A percentile compares a stretch with the other conserved stretches of the same genome.
Evolutionary conservation across 768 basidiomycete species (phyloP).

Genomic region (Lactarius akahatsu): DNA sequence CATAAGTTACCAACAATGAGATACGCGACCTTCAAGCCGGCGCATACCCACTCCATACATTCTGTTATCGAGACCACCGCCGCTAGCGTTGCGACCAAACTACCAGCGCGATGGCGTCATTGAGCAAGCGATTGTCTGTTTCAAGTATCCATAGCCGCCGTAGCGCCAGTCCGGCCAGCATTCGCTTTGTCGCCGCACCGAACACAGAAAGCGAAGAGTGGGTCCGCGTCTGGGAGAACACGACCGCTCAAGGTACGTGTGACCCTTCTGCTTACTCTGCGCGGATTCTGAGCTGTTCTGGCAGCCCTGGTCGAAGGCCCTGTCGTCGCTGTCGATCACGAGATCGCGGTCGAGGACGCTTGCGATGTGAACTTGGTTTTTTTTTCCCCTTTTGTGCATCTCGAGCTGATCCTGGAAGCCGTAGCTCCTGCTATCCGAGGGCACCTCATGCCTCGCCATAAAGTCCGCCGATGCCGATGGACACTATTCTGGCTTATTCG

Average conservation of each 20-base stretch:
- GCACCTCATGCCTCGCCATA: conserved; percentile 65
- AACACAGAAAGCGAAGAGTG: conserved; percentile 49
- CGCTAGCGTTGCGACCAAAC: conserved; percentile 1
- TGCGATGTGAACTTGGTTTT: conserved; percentile 57
- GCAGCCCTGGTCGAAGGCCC: conserved; percentile 70
- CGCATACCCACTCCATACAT: neutral
- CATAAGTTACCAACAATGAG: neutral
- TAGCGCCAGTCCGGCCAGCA: conserved; percentile 25
- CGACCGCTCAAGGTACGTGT: conserved; percentile 56
- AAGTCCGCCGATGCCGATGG: conserved; percentile 37
- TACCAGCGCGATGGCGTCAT: conserved; percentile 31
- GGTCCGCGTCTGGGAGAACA: conserved; percentile 56
- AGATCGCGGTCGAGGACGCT: conserved; percentile 76
- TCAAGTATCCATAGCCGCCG: conserved; percentile 33
- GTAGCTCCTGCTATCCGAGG: conserved; percentile 62
- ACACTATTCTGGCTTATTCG: conserved; percentile 62
- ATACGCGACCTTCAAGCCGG: neutral
- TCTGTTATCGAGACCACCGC: neutral
- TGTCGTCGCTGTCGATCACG: conserved; percentile 64
- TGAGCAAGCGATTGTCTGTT: conserved; percentile 36
- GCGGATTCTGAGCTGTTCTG: neutral
- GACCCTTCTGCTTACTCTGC: neutral
- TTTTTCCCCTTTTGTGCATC: neutral
- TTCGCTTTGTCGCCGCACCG: conserved; percentile 32
- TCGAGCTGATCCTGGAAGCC: conserved; percentile 17